Evolutionary conservation across 257 asterid species (phyloP), one percentile per base, ranked within the genome.

Genomic region (Nyctanthes arbortristis): DNA sequence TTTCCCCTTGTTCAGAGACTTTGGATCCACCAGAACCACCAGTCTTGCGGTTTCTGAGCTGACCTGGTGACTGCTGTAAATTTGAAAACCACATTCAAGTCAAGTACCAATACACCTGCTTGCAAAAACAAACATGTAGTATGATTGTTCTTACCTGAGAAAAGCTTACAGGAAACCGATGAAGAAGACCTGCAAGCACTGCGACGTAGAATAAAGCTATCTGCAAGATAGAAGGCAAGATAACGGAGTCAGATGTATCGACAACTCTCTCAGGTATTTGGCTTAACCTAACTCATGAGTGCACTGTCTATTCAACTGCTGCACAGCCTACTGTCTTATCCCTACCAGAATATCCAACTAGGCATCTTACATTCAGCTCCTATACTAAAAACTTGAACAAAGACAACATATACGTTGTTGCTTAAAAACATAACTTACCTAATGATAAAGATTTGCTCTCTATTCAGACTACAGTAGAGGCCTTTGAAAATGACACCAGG

Each of bases 141-240:
- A 55, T 29, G 56, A 34, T 28, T 62, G 34, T 69, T 78, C 77
- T 65, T 80, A 91, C 98, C 98, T 86, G 95, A 80, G 96, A 82
- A 81, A 94, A 94, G 85, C 84, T 94, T 63, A 91, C 74, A 54
- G 97, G 97, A 72, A 91, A 94, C 63, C 98, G 87, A 76, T 91
- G 97, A 75, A 94, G 89, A 87, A 94, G 92, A 71, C 98, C 95
- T 1, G 94, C 99, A 60, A 94, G 85, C 68, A 94, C 95, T 54
- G 95, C 99, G 66, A 87, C 88, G 74, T 91, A 89, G 81, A 94
- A 91, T 63, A 91, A 58, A 36, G 96, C 98, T 70, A 88, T 88
- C 99, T 94, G 89, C 76, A 78, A 71, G 75, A 71, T 63, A 75
- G n/a, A 54, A 31, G 57, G 12, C 67, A 67, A 72, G 58, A 60